phyloP scores from a whole-genome alignment of 768 basidiomycete genomes.

The Pleurotus salmoneostramineus region DNA sequence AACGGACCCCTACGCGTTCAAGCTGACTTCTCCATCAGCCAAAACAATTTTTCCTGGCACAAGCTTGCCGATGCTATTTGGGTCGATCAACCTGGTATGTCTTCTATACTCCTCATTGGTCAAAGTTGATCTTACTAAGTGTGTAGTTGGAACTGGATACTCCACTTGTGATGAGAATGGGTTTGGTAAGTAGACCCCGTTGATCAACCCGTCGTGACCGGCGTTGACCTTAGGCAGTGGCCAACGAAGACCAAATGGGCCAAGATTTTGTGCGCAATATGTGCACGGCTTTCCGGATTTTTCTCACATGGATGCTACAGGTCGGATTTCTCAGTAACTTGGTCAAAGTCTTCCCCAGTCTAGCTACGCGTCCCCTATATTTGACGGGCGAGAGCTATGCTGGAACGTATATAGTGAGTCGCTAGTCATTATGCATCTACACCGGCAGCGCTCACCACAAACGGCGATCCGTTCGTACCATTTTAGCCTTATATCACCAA shows the following conservation, averaged over 20 bases:
- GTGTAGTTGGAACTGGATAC: slow-evolving; percentile 41
- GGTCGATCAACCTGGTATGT: slow-evolving; percentile 61
- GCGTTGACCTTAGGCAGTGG: slow-evolving; percentile 27
- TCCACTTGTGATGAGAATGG: slow-evolving; percentile 61
- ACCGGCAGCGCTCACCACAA: not conserved
- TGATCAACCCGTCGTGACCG: not conserved
- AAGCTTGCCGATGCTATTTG: slow-evolving; percentile 64
- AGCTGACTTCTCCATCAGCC: slow-evolving; percentile 40
- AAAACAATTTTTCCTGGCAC: slow-evolving; percentile 57
- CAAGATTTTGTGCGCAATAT: slow-evolving; percentile 40
- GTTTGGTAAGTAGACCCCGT: slow-evolving; percentile 40
- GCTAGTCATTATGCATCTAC: not conserved
- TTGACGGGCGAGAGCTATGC: slow-evolving; percentile 76
- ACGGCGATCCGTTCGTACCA: not conserved
- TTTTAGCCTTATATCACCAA: slow-evolving; percentile 74
- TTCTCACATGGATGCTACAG: slow-evolving; percentile 27
- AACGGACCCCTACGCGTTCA: slow-evolving; percentile 67
- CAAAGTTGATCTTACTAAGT: slow-evolving; percentile 27
- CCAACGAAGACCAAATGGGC: slow-evolving; percentile 66
- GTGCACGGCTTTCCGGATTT: not conserved
- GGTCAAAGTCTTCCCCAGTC: slow-evolving; percentile 69
- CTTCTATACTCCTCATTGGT: not conserved
- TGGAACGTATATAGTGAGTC: slow-evolving; percentile 62
- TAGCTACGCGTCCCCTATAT: slow-evolving; percentile 62
- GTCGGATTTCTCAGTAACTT: slow-evolving; percentile 71